These are phyloP conservation scores for Malassezia equina DNA, from an alignment of 1,284 basidiomycete genomes.

Conservation along the genomic window DNA sequence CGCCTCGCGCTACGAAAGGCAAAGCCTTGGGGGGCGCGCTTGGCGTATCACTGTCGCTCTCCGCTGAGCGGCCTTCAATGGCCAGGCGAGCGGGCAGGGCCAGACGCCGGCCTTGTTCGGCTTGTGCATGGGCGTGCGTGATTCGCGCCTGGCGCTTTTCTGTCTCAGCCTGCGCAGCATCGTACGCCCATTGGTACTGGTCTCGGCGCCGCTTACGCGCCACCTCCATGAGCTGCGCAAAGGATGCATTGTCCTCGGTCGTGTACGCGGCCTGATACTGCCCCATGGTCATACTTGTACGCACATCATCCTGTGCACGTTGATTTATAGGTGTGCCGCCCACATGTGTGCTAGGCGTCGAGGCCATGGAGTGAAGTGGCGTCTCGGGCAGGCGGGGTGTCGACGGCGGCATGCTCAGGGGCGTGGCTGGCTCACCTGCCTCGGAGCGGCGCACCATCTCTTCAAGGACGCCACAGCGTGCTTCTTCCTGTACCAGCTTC, in stretches of 20 bases:
- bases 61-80: not conserved
- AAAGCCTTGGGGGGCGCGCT: not conserved
- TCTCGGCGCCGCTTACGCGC: slow-evolving; percentile 24
- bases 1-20: slow-evolving; percentile 26
- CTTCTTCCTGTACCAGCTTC: slow-evolving; percentile 22
- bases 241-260: slow-evolving; percentile 45
- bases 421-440: not conserved
- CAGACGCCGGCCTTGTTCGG: slow-evolving; percentile 18
- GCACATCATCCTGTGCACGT: not conserved
- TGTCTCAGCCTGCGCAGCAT: slow-evolving; percentile 20
- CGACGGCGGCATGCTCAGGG: slow-evolving; percentile 1
- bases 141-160: slow-evolving; percentile 18
- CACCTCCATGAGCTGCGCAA: slow-evolving; percentile 31
- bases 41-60: not conserved
- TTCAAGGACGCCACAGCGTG: slow-evolving; percentile 14
- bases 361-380: not conserved
- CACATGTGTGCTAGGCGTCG: slow-evolving; percentile 7
- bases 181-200: slow-evolving; percentile 31
- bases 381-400: slow-evolving; percentile 1
- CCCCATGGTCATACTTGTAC: slow-evolving; percentile 23
- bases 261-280: slow-evolving; percentile 36
- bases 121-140: slow-evolving; percentile 12
- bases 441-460: slow-evolving; percentile 6
- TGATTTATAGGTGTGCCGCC: not conserved
- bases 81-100: slow-evolving; percentile 16